These are phyloP conservation scores for Wilcoxina mikolae DNA, from an alignment of 495 filamentous ascomycete genomes.

Conservation along the genomic window DNA sequence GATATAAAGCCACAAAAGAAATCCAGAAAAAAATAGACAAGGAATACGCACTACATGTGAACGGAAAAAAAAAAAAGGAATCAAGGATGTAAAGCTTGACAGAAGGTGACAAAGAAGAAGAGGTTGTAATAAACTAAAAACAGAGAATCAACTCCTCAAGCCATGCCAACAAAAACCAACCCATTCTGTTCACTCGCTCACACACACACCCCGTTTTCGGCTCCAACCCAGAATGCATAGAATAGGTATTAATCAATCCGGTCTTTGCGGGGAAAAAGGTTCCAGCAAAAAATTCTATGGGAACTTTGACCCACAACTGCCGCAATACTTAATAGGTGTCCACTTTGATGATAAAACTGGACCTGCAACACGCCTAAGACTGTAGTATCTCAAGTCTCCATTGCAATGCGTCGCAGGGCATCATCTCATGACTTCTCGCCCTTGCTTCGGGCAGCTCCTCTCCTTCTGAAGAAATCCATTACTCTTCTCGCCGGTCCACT, in stretches of 20 bases:
- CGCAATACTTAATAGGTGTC: no score
- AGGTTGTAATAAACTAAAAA: background rate
- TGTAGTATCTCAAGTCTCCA: no score
- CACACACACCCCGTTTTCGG: background rate
- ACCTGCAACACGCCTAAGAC: no score
- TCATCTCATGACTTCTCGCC: conserved; percentile 3
- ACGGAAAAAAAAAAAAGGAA: background rate
- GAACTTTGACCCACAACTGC: no score
- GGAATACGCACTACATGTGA: background rate
- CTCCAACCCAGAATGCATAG: no score
- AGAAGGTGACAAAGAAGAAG: background rate
- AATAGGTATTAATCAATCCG: background rate
- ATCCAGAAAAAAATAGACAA: background rate
- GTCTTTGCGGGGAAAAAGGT: background rate
- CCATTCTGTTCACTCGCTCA: background rate
- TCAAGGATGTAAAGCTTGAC: background rate
- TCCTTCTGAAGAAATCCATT: conserved; percentile 93
- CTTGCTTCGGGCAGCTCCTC: conserved; percentile 37
- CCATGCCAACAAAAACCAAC: background rate
- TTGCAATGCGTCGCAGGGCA: background rate
- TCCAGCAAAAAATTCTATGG: no score
- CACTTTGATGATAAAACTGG: no score
- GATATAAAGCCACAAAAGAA: background rate
- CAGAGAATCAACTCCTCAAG: background rate
- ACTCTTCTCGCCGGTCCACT: conserved; percentile 75